Evolutionary conservation across 2,329 filamentous ascomycete species (phyloP).

Genomic region (Colletotrichum destructivum): DNA sequence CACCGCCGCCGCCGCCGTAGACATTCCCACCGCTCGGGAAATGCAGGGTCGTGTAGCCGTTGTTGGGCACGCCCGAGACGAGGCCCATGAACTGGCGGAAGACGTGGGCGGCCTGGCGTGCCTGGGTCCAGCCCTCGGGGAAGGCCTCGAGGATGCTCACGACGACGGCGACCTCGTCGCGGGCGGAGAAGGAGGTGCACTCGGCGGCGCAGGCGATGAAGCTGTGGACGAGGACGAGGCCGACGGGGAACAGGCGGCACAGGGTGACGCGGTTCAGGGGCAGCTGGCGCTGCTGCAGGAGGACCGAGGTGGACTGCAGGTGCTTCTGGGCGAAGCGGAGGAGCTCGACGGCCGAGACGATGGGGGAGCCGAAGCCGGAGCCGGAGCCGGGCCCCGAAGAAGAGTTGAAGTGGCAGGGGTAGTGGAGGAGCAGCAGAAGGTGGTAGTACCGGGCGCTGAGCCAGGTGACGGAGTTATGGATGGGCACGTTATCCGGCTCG

Average conservation of each 20-base stretch:
- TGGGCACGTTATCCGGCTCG: conserved; percentile 60
- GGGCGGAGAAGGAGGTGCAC: conserved; percentile 47
- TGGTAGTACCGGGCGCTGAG: conserved; percentile 60
- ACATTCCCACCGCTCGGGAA: conserved; percentile 29
- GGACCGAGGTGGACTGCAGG: conserved; percentile 57
- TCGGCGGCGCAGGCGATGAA: conserved; percentile 52
- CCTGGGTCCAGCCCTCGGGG: conserved; percentile 52
- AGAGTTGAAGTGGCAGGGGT: conserved; percentile 58
- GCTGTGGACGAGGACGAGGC: conserved; percentile 55
- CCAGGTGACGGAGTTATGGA: conserved; percentile 62
- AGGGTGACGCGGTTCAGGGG: conserved; percentile 61
- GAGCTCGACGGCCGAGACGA: conserved; percentile 52
- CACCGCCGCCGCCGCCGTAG: conserved; percentile 9
- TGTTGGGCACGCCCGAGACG: conserved; percentile 42
- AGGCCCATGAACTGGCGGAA: conserved; percentile 51
- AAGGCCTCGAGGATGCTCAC: conserved; percentile 57
- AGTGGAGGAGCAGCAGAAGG: conserved; percentile 60
- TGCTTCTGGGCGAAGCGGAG: conserved; percentile 58
- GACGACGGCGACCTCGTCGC: conserved; percentile 54
- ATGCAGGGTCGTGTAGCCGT: conserved; percentile 43
- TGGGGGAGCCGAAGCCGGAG: conserved; percentile 41
- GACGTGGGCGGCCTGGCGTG: conserved; percentile 53
- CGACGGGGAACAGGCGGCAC: conserved; percentile 56
- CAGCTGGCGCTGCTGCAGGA: conserved; percentile 60
- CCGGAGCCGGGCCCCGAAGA: too few relatives aligned